These are phyloP conservation scores for Kodamaea plutei DNA, from an alignment of 1,139 yeast genomes.

Conservation along the genomic window DNA sequence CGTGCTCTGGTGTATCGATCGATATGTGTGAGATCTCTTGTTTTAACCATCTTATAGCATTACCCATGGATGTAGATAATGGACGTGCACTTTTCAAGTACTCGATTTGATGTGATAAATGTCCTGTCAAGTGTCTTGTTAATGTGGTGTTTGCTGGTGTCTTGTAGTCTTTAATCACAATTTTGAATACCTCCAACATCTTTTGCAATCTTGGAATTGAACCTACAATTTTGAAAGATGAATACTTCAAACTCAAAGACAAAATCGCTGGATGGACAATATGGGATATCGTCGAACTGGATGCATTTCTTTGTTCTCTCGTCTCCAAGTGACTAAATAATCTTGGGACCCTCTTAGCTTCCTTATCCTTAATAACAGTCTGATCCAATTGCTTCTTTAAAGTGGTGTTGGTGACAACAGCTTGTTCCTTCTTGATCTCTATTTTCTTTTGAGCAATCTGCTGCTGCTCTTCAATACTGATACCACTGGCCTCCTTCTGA, in stretches of 20 bases:
- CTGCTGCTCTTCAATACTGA: conserved; percentile 41
- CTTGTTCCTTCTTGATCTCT: conserved; percentile 32
- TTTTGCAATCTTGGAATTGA: conserved; percentile 80
- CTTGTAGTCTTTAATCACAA: conserved; percentile 71
- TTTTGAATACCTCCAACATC: conserved; percentile 82
- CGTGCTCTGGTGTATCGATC: conserved; percentile 65
- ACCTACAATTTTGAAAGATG: conserved; percentile 85
- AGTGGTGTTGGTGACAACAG: conserved; percentile 42
- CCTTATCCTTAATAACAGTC: conserved; percentile 44
- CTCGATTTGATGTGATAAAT: conserved; percentile 92
- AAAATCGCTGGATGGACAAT: conserved; percentile 86
- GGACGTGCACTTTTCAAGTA: conserved; percentile 90
- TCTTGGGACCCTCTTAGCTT: conserved; percentile 47
- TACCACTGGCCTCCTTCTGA: conserved; percentile 52
- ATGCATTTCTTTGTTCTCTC: conserved; percentile 70
- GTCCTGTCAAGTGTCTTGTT: conserved; percentile 83
- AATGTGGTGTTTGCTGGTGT: conserved; percentile 86
- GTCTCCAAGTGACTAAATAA: conserved; percentile 88
- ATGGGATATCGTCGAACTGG: conserved; percentile 57
- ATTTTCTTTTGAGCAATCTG: conserved; percentile 39
- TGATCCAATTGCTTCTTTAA: conserved; percentile 54
- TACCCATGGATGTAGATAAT: conserved; percentile 91
- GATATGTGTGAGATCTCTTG: conserved; percentile 83
- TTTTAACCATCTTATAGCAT: conserved; percentile 94
- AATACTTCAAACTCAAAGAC: conserved; percentile 72